These are phyloP conservation scores for Microcyclospora pomicola DNA, from an alignment of 2,329 filamentous ascomycete genomes.

Conservation along the genomic window DNA sequence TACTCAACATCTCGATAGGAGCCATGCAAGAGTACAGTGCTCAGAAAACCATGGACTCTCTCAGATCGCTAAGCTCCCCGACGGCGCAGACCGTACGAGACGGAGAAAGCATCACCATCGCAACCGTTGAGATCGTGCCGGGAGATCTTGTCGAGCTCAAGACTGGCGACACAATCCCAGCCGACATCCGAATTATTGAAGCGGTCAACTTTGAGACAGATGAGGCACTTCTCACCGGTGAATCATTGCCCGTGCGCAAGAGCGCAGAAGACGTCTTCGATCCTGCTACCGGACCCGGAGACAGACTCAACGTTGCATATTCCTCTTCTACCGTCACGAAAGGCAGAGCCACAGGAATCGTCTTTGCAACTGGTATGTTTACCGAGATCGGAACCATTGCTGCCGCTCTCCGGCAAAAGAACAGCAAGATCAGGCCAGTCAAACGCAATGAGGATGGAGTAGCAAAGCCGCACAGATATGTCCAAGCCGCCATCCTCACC, in stretches of 20 bases:
- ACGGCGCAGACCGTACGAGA: constrained; percentile 34
- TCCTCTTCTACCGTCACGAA: constrained; percentile 59
- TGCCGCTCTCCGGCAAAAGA: constrained; percentile 49
- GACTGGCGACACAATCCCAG: constrained; percentile 37
- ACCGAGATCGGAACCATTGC: constrained; percentile 68
- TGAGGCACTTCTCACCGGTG: constrained; percentile 59
- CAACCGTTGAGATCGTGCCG: constrained; percentile 31
- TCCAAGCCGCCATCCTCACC: constrained; percentile 40
- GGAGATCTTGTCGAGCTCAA: constrained; percentile 35
- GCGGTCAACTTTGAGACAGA: constrained; percentile 55
- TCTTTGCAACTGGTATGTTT: constrained; percentile 56
- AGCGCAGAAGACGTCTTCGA: constrained; percentile 42
- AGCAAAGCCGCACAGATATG: constrained; percentile 21
- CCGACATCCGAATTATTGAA: constrained; percentile 31
- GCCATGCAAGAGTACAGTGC: constrained; percentile 35
- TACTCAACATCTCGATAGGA: constrained; percentile 32
- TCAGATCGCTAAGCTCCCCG: constrained; percentile 33
- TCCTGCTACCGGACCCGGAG: constrained; percentile 46
- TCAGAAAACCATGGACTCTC: constrained; percentile 37
- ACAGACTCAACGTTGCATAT: constrained; percentile 57
- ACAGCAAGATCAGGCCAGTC: constrained; percentile 29
- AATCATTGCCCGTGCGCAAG: constrained; percentile 57
- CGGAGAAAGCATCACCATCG: constrained; percentile 28
- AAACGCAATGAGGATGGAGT: constrained; percentile 27
- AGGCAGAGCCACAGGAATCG: constrained; percentile 54